Evolutionary conservation across 2,329 filamentous ascomycete genomes (phyloP).

Genomic region (Clonostachys rosea): DNA sequence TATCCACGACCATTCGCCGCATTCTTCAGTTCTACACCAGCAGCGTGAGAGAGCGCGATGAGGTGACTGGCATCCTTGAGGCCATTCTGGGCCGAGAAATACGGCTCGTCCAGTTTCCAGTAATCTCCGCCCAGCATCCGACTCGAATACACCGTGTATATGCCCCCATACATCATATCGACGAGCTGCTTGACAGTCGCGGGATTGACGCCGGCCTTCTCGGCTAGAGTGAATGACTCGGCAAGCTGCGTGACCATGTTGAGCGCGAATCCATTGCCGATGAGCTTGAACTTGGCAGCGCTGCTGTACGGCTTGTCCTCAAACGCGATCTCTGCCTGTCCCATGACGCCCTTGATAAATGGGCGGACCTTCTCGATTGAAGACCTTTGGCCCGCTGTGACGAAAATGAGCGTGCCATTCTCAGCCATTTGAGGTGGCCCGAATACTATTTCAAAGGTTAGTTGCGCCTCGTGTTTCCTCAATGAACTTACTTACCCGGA

Average conservation of each 20-base stretch:
- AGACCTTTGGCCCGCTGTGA: constrained; percentile 61
- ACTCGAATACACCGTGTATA: constrained; percentile 69
- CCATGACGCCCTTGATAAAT: constrained; percentile 70
- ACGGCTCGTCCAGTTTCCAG: constrained; percentile 68
- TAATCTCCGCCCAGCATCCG: constrained; percentile 76
- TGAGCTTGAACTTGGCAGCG: constrained; percentile 70
- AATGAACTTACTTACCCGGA: constrained; percentile 37
- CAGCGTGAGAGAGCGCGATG: constrained; percentile 55
- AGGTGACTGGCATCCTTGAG: constrained; percentile 80
- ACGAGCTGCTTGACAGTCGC: constrained; percentile 69
- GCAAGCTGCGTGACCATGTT: constrained; percentile 78
- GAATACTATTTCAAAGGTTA: no score
- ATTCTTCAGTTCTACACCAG: constrained; percentile 59
- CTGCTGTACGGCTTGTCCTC: constrained; percentile 62
- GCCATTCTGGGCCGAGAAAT: constrained; percentile 79
- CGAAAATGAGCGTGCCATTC: constrained; percentile 62
- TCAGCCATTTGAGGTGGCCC: no score
- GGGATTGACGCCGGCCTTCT: constrained; percentile 72
- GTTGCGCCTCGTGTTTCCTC: no score
- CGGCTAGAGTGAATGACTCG: constrained; percentile 73
- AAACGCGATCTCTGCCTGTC: constrained; percentile 66
- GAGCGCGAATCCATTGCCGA: constrained; percentile 83
- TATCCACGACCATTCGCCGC: constrained; percentile 66
- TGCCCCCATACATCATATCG: constrained; percentile 68
- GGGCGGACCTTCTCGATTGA: constrained; percentile 62